Percentiles rank a stretch among this genome's conserved stretches.
phyloP scores from a whole-genome alignment of 2,329 filamentous ascomycete genomes.

The Botrytis fabae region DNA sequence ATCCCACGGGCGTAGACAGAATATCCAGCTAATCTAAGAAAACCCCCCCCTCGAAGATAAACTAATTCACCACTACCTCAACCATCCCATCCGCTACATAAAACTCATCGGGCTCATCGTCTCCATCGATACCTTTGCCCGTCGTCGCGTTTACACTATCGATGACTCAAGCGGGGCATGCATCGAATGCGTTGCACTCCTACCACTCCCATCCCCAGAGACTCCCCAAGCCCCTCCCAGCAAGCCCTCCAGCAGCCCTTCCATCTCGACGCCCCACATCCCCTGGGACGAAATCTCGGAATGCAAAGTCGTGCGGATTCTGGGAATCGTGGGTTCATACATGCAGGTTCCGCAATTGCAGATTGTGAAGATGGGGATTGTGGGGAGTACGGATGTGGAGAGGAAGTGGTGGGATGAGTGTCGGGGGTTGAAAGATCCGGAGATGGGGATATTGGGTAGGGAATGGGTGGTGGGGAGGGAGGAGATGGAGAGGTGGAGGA shows the following conservation, averaged over 20 bases:
- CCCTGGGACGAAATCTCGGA: constrained; percentile 46
- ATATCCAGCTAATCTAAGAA: neutral
- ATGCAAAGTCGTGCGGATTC: constrained; percentile 58
- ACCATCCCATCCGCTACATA: constrained; percentile 76
- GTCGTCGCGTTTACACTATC: constrained; percentile 55
- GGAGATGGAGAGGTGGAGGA: constrained; percentile 37
- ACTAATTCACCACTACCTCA: constrained; percentile 63
- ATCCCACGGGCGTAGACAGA: no score
- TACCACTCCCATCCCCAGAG: constrained; percentile 23
- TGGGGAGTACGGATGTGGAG: constrained; percentile 57
- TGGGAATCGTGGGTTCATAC: constrained; percentile 52
- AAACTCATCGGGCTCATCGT: constrained; percentile 71
- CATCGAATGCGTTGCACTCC: constrained; percentile 47
- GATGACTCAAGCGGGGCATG: constrained; percentile 65
- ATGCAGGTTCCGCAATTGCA: constrained; percentile 53
- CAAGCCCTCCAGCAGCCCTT: constrained; percentile 50
- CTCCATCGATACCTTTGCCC: constrained; percentile 53
- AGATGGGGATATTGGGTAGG: constrained; percentile 47
- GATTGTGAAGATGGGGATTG: constrained; percentile 50
- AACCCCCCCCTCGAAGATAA: constrained; percentile 46
- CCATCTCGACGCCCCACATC: constrained; percentile 37
- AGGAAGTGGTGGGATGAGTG: constrained; percentile 60
- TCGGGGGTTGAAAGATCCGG: constrained; percentile 46
- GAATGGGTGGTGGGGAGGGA: constrained; percentile 56
- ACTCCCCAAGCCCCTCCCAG: neutral